Evolutionary conservation across 768 basidiomycete genomes (phyloP).

Genomic region (Phylloporus arenicola): DNA sequence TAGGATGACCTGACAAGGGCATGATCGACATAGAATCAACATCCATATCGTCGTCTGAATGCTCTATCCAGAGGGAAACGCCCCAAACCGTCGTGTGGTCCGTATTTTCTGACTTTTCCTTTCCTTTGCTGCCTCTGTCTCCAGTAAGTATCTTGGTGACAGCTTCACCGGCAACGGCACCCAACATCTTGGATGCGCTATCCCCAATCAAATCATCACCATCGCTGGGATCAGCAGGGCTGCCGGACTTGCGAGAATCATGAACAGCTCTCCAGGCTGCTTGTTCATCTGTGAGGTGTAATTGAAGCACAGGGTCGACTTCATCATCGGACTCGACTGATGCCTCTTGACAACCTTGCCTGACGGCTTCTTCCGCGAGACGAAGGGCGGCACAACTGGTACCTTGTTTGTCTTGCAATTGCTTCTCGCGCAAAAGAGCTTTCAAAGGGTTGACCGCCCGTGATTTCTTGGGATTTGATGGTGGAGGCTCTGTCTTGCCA

Average conservation of each 20-base stretch:
- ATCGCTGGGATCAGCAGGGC: slow-evolving; percentile 1
- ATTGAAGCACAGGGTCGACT: slow-evolving; percentile 13
- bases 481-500: neutral
- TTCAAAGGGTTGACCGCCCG: slow-evolving; percentile 46
- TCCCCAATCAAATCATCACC: slow-evolving; percentile 35
- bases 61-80: slow-evolving; percentile 30
- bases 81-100: slow-evolving; percentile 18
- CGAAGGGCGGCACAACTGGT: slow-evolving; percentile 38
- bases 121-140: slow-evolving; percentile 33
- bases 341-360: slow-evolving; percentile 27
- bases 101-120: slow-evolving; percentile 21
- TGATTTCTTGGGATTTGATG: slow-evolving; percentile 16
- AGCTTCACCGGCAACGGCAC: slow-evolving; percentile 33
- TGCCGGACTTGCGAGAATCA: slow-evolving; percentile 19
- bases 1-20: slow-evolving; percentile 18
- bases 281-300: slow-evolving; percentile 32
- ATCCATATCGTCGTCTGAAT: slow-evolving; percentile 18
- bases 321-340: slow-evolving; percentile 12
- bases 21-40: slow-evolving; percentile 11
- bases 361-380: slow-evolving; percentile 41
- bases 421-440: slow-evolving; percentile 51
- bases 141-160: slow-evolving; percentile 41
- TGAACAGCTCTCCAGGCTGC: slow-evolving; percentile 37
- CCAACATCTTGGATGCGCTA: slow-evolving; percentile 26
- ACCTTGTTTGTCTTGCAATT: slow-evolving; percentile 24